Evolutionary conservation across 495 filamentous ascomycete genomes (phyloP), one percentile per base, ranked within the genome.

Genomic region (Emericellopsis terricola): DNA sequence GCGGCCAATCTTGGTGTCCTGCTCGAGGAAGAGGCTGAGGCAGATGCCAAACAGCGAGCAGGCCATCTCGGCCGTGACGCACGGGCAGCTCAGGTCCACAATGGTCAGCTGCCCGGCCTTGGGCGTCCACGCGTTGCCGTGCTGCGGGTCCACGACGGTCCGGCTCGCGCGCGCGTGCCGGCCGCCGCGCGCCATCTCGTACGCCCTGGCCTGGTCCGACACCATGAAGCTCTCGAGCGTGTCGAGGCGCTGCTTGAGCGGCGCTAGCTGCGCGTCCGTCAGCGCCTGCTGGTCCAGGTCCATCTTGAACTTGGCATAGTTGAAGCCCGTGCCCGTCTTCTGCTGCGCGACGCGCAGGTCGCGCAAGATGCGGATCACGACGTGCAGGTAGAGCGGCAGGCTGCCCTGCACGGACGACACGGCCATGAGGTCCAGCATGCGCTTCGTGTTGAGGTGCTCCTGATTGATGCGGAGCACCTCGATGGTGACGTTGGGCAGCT

Each of bases 51-150:
- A 84, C 0, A 84, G 49, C 0, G 62, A 55, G 38, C 78, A 86
- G 0, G 77, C 80, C 29, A 62, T 68, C 20, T 70, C 65, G 1
- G 73, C 53, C 0, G 73, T 68, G 8, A 83, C 60, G 47, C 74
- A 85, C 0, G 78, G 77, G 45, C 77, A 81, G 0, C 68, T 77
- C 5, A 87, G 59, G 41, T 87, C 79, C 20, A 85, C 62, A 33
- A 87, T 78, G 0, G 78, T 82, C 9, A 85, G 52, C 5, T 51
- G 53, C 10, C 73, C 71, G 3, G 68, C 52, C 37, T 40, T 47
- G n/a, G 50, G 48, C 3, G 19, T 35, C 57, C 55, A 59, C 31
- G 49, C 34, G 19, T 46, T 57, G 6, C 52, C 56, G 2, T n/a
- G n/a, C n/a, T n/a, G n/a, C n/a, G n/a, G n/a, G 24, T 37, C 40